A percentile compares a stretch with the other conserved stretches of the same genome.
These are phyloP conservation scores for Benincasa hispida DNA, from an alignment of 306 rosid genomes.

Conservation along the genomic window DNA sequence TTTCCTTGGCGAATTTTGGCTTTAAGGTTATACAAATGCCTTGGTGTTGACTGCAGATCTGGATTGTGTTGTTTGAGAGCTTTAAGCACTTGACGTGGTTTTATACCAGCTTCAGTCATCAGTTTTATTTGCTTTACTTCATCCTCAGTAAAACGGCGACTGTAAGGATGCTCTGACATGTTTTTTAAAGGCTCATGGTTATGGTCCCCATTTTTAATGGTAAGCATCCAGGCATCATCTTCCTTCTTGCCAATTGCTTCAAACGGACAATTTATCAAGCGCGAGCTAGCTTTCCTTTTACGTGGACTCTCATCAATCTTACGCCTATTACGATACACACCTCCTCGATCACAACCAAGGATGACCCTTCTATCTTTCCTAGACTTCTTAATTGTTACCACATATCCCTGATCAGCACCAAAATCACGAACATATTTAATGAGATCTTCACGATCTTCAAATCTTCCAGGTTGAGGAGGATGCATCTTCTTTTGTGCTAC, in stretches of 20 bases:
- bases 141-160: conserved; percentile 64
- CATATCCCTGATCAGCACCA: conserved; percentile 70
- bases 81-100: conserved; percentile 72
- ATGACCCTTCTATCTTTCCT: conserved; percentile 74
- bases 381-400: conserved; percentile 73
- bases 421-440: conserved; percentile 54
- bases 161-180: conserved; percentile 71
- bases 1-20: conserved; percentile 76
- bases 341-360: conserved; percentile 78
- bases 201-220: conserved; percentile 52
- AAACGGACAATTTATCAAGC: conserved; percentile 72
- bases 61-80: conserved; percentile 61
- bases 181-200: conserved; percentile 67
- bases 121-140: conserved; percentile 50
- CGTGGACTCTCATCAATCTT: conserved; percentile 65
- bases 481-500: conserved; percentile 26
- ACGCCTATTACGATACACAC: conserved; percentile 66
- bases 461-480: conserved; percentile 45
- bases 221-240: conserved; percentile 54
- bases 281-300: conserved; percentile 59
- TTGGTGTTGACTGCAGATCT: conserved; percentile 65
- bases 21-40: conserved; percentile 71
- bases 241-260: conserved; percentile 66
- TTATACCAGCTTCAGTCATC: conserved; percentile 69
- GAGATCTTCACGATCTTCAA: conserved; percentile 64